Evolutionary conservation across 176 grass and related monocot species (phyloP).

Genomic region (Zea mays): DNA sequence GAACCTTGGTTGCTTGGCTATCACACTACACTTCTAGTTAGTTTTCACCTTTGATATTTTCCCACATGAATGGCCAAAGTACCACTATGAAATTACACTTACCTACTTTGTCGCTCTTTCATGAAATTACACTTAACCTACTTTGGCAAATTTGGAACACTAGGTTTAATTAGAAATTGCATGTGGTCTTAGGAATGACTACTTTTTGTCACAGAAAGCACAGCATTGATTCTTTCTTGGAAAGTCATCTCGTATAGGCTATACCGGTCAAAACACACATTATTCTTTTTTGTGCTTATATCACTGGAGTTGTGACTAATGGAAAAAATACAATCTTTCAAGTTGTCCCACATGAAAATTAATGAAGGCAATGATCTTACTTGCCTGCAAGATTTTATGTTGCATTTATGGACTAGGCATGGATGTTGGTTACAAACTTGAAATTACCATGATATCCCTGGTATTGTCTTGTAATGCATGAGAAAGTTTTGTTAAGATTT

Average conservation of each 20-base stretch:
- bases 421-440: not conserved
- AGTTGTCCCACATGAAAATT: not conserved
- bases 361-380: not conserved
- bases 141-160: not conserved
- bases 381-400: not conserved
- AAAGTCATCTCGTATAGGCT: not conserved
- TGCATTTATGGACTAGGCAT: not conserved
- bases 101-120: not conserved
- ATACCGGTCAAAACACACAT: not conserved
- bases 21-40: not conserved
- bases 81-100: not conserved
- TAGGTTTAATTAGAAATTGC: not conserved
- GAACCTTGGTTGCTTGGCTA: not conserved
- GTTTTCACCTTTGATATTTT: constrained; percentile 11
- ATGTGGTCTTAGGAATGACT: not conserved
- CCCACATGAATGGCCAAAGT: not conserved
- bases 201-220: not conserved
- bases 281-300: not conserved
- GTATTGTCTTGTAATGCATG: not conserved
- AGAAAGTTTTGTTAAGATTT: not conserved
- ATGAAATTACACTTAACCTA: not conserved
- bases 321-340: not conserved
- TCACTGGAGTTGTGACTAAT: not conserved
- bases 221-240: not conserved
- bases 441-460: not conserved